Evolutionary conservation across 1,284 basidiomycete genomes (phyloP), one percentile per base, ranked within the genome.

Genomic region (Trametes pubescens): DNA sequence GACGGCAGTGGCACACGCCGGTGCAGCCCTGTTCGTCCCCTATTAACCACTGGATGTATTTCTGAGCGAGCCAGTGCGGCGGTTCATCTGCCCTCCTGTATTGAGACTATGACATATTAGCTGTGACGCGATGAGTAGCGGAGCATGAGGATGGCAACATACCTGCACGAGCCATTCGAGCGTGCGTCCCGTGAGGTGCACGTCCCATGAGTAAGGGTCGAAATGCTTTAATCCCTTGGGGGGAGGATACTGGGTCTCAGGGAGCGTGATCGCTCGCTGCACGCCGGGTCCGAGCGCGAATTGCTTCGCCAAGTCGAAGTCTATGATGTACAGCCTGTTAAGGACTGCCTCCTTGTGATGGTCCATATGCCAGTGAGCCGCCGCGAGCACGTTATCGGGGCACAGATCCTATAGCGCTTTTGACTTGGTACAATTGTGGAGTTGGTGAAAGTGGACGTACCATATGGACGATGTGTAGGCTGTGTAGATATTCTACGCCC

Each of bases 151-250:
- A n/a, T n/a, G n/a, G n/a, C n/a, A n/a, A n/a, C 46, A 21, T 21
- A 68, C 65, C 10, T 65, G 37, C 10, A 57, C 40, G 16, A n/a
- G n/a, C 21, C 11, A 2, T 9, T 53, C 26, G 6, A 47, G 21
- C 7, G 48, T 51, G 21, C 16, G 24, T 18, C 59, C 59, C 1
- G 55, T 2, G 34, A 52, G 55, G 37, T 61, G 49, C 5, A 61
- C 37, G 13, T 61, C 59, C 59, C 44, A 54, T 4, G 52, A 55
- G 37, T 61, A 61, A 6, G 59, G 59, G 14, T 61, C 52, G n/a
- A 61, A 51, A 6, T 43, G 34, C 1, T 34, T 43, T 4, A 55
- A 18, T 4, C 51, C 59, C 3, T 51, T 18, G 2, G 59, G 59
- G 0, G 51, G 51, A 2, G 5, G 8, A 2, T 32, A 0, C n/a